These are phyloP conservation scores for Gymnopilus junonius DNA, from an alignment of 768 basidiomycete genomes.

Conservation along the genomic window DNA sequence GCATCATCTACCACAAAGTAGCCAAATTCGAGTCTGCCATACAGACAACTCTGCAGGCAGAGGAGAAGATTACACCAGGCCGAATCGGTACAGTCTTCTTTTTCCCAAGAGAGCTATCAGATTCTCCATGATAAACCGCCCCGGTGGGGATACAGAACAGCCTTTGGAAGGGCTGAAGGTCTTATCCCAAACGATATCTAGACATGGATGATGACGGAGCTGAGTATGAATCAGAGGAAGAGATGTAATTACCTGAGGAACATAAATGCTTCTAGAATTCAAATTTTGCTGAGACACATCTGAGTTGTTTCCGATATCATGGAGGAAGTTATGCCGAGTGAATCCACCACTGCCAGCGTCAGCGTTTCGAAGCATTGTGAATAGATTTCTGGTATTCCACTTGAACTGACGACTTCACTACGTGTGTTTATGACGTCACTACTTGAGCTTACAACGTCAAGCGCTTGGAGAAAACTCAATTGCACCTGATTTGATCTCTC, in stretches of 20 bases:
- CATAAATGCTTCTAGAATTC: no score
- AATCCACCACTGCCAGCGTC: no score
- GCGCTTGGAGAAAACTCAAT: no score
- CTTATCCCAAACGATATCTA: not conserved
- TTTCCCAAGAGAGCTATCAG: slow-evolving; percentile 6
- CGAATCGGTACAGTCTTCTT: slow-evolving; percentile 15
- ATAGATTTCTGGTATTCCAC: no score
- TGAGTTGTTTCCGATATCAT: no score
- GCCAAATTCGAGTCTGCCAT: not conserved
- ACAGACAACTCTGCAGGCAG: not conserved
- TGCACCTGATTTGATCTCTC: no score
- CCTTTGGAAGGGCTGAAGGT: not conserved
- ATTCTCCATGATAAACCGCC: not conserved
- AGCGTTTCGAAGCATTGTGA: no score
- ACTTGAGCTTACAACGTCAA: no score
- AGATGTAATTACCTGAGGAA: not conserved
- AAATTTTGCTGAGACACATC: no score
- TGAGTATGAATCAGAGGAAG: not conserved
- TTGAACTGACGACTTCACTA: no score
- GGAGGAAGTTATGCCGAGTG: no score
- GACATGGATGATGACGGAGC: not conserved
- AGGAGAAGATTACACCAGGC: slow-evolving; percentile 8
- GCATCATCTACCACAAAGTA: slow-evolving; percentile 11
- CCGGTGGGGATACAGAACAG: not conserved
- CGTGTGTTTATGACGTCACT: no score